phyloP scores from a whole-genome alignment of 441 rosid species.

The Pelargonium fulgidum region DNA sequence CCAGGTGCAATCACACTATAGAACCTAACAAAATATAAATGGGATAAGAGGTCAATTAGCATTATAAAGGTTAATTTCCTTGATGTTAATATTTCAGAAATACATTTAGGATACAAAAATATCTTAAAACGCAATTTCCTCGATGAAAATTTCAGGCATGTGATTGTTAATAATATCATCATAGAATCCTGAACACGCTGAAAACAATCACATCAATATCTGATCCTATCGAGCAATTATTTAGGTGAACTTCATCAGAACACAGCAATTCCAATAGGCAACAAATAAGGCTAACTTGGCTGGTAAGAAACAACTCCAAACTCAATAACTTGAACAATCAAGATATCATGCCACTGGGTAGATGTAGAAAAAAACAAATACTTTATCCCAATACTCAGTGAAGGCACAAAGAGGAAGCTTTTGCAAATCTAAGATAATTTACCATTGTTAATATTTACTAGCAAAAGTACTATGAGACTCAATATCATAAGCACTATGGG shows the following conservation, averaged over 20 bases:
- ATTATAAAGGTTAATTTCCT: conserved; percentile 16
- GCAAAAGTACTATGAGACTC: not conserved
- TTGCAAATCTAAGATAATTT: not conserved
- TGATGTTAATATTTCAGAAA: not conserved
- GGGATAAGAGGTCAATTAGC: not conserved
- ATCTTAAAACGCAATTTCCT: not conserved
- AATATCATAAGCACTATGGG: not conserved
- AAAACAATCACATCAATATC: conserved; percentile 8
- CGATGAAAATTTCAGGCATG: not conserved
- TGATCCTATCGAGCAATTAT: not conserved
- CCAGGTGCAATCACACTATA: conserved; percentile 85
- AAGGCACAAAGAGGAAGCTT: not conserved
- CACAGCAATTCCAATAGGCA: not conserved
- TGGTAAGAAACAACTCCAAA: not conserved
- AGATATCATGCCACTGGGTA: conserved; percentile 1
- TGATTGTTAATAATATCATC: conserved; percentile 6
- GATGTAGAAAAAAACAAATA: not conserved
- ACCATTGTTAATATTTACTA: not conserved
- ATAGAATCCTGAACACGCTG: conserved; percentile 13
- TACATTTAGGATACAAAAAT: not conserved
- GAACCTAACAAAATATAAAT: conserved; percentile 44
- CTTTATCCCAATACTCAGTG: not conserved
- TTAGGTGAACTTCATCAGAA: not conserved
- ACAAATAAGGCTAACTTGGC: not conserved
- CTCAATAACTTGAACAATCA: not conserved